Evolutionary conservation across 345 rosid genomes (phyloP), one percentile per base, ranked within the genome.

Genomic region (Eutrema heterophyllum): DNA sequence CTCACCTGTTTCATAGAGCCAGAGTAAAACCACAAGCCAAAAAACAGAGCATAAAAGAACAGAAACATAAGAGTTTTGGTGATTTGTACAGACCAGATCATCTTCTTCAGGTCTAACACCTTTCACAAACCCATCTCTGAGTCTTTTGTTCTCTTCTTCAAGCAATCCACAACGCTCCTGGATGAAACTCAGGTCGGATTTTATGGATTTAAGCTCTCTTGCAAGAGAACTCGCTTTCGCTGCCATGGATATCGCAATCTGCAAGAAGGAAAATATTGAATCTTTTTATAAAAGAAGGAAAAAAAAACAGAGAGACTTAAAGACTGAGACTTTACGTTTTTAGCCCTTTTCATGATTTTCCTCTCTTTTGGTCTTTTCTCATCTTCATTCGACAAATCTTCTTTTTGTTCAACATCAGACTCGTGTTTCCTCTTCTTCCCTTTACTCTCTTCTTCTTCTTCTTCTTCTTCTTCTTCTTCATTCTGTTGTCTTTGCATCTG

Each of bases 81-180:
- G 4, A 46, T 51, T 21, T 41, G 45, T 38, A 40, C 65, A 11
- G 58, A 94, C 97, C 92, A 89, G 83, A 73, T 96, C 99, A 83
- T 96, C 98, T 82, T 96, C 99, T 77, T 92, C 97, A 3, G 94
- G 98, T 80, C 87, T 80, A 46, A 84, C 86, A 39, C 93, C 96
- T 39, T 79, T 78, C 0, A 75, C 78, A 60, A 87, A 86, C 24
- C 98, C 97, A 55, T 92, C 91, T 70, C 92, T 83, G 7, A 96
- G 89, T 85, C 92, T 87, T 36, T 79, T 84, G 83, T 92, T 96
- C 70, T 92, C 97, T 74, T 88, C 98, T 78, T 90, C 97, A 13
- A 90, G 91, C 68, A 92, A 70, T 43, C 76, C 66, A 50, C 93
- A 86, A 43, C 94, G 81, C 78, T 90, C 96, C 87, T 90, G 98